Percentiles rank a stretch among this genome's conserved stretches.
These are phyloP conservation scores for Populus ilicifolia DNA, from an alignment of 345 rosid species.

Conservation along the genomic window DNA sequence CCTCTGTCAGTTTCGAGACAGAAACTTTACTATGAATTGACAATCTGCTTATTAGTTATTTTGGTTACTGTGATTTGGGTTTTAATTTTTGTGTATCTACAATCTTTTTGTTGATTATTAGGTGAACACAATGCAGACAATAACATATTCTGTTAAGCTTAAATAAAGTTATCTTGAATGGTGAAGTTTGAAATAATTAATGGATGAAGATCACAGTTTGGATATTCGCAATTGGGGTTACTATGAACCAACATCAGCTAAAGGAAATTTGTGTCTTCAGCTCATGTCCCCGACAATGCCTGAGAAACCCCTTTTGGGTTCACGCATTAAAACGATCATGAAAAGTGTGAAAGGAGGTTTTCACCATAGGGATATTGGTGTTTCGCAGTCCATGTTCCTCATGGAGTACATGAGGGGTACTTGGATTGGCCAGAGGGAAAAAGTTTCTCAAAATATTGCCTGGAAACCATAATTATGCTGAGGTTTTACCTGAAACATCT, in stretches of 20 bases:
- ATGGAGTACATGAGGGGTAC: conserved; percentile 58
- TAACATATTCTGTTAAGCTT: not conserved
- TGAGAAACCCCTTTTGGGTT: not conserved
- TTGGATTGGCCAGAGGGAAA: conserved; percentile 65
- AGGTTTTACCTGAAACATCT: conserved; percentile 57
- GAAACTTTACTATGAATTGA: not conserved
- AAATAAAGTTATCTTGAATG: not conserved
- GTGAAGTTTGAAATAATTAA: not conserved
- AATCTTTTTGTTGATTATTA: not conserved
- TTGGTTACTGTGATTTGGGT: not conserved
- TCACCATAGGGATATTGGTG: conserved; percentile 10
- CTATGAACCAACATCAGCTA: not conserved
- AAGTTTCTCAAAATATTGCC: conserved; percentile 62
- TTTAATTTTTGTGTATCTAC: not conserved
- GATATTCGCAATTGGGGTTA: not conserved
- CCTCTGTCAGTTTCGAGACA: not conserved
- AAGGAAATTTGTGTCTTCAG: not conserved
- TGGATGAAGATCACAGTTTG: not conserved
- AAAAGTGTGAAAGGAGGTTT: not conserved
- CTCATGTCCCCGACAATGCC: not conserved
- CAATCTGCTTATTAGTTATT: not conserved
- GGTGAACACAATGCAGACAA: not conserved
- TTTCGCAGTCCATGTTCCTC: conserved; percentile 49
- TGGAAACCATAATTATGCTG: conserved; percentile 36
- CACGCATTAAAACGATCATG: not conserved